Evolutionary conservation across 108 stramenopile species (phyloP).

Genomic region (Cafeteria roenbergensis): DNA sequence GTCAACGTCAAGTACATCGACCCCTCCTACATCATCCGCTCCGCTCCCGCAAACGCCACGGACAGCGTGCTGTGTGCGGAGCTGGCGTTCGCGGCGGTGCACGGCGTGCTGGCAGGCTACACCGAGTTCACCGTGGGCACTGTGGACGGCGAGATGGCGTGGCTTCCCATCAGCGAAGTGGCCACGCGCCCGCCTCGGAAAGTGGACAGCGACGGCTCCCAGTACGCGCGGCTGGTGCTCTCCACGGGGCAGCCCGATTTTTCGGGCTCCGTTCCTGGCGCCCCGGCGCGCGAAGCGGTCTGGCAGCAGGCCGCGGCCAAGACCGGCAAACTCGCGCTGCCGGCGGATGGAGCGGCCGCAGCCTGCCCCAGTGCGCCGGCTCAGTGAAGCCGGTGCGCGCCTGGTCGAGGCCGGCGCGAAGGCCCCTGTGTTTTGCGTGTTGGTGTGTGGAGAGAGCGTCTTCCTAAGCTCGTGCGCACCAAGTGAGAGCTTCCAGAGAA

Average conservation of each 20-base stretch:
- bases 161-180: constrained; percentile 80
- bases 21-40: constrained; percentile 91
- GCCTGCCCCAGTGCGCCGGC: too few relatives aligned
- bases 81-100: constrained; percentile 84
- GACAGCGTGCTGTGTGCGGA: constrained; percentile 89
- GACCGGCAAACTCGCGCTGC: too few relatives aligned
- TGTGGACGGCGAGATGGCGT: constrained; percentile 81
- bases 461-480: too few relatives aligned
- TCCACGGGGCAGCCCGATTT: constrained; percentile 1
- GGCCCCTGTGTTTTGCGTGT: too few relatives aligned
- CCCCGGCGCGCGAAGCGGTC: too few relatives aligned
- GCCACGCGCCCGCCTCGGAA: constrained; percentile 22
- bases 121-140: constrained; percentile 86
- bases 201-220: not conserved
- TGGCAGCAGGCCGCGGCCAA: too few relatives aligned
- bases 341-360: too few relatives aligned
- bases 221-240: not conserved
- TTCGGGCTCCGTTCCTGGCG: too few relatives aligned
- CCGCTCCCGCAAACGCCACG: constrained; percentile 78
- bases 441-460: too few relatives aligned
- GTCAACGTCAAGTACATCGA: constrained; percentile 71
- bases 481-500: too few relatives aligned
- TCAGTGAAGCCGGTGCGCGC: too few relatives aligned
- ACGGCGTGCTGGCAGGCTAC: constrained; percentile 92
- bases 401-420: too few relatives aligned